Base-by-base conservation (phyloP, 2,329 filamentous ascomycete genomes). In the Penicillium sp. region DNA sequence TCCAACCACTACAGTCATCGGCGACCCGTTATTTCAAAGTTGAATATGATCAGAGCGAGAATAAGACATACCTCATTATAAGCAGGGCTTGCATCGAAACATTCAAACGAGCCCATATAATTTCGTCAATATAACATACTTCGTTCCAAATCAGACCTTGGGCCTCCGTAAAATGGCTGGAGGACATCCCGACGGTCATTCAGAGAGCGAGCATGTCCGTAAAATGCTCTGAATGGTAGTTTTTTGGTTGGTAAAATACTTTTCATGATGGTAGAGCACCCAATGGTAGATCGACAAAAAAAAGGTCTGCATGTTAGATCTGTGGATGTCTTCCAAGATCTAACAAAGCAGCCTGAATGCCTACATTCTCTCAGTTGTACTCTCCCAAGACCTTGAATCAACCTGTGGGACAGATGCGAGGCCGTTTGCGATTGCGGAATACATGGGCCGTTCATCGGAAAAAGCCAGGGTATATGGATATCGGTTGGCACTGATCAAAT, bases 11-110 rank as follows among this genome's bases (percentile, higher is more conserved):
- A 20, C 60, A 60, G n/a, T 67, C 60, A 4, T 68, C 56, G 1
- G 60, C 61, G 18, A 75, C 54, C 26, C 56, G n/a, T 52, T 43
- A 76, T 40, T 40, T 78, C 74, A 48, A 76, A 78, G 33, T 71
- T 72, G 55, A 65, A 77, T 1, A 78, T 47, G 4, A 78, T 48
- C 2, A 66, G 67, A 0, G 71, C 67, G 5, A 78, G 52, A 25
- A 77, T 70, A 4, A 75, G 53, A 4, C 74, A 64, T 65, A 77
- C 73, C 50, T 78, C 74, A 14, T 69, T 62, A 34, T 73, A 74
- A 3, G 74, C 73, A 25, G 78, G 59, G 41, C 71, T 75, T 30
- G 27, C 7, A 18, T 11, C 4, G 8, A n/a, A n/a, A 7, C 11
- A 2, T 48, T 19, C 43, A 36, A 3, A n/a, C n/a, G n/a, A n/a